A percentile compares a stretch with the other conserved stretches of the same genome.
Conservation (phyloP, 164 flowering plant species). For the Piper betle region DNA sequence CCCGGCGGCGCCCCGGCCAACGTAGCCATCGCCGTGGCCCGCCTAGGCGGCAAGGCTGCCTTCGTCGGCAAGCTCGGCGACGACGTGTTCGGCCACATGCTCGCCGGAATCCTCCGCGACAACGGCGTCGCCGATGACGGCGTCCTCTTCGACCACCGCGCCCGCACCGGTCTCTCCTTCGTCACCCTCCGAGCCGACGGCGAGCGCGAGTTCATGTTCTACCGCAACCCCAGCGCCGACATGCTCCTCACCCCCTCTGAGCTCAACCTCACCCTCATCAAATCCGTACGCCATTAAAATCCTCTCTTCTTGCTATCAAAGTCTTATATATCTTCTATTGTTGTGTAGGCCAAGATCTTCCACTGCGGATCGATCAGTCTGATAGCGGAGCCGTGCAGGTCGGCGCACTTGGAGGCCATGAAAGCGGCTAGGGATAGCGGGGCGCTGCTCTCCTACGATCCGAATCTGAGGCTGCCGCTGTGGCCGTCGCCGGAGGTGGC, state of each 20-base stretch:
- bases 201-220: slow-evolving; percentile 41
- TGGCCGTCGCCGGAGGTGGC: slow-evolving; percentile 89
- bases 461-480: slow-evolving; percentile 72
- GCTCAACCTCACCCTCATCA: slow-evolving; percentile 45
- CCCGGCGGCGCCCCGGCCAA: slow-evolving; percentile 98
- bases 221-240: slow-evolving; percentile 28
- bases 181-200: slow-evolving; percentile 73
- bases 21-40: slow-evolving; percentile 72
- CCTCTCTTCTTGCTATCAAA: background rate
- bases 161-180: slow-evolving; percentile 75
- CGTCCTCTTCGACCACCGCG: slow-evolving; percentile 50
- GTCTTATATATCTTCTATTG: background rate
- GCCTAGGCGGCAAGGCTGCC: slow-evolving; percentile 78
- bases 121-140: slow-evolving; percentile 56
- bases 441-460: slow-evolving; percentile 80
- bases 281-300: slow-evolving; percentile 32
- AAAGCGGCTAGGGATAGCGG: slow-evolving; percentile 76
- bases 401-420: slow-evolving; percentile 83
- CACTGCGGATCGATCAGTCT: slow-evolving; percentile 94
- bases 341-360: slow-evolving; percentile 60
- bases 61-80: slow-evolving; percentile 90
- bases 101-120: slow-evolving; percentile 48
- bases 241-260: slow-evolving; percentile 21
- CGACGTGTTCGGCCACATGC: slow-evolving; percentile 92
- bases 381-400: slow-evolving; percentile 93